These are phyloP conservation scores for Teratosphaeria epicoccoides DNA, from an alignment of 2,329 filamentous ascomycete genomes.

Conservation along the genomic window DNA sequence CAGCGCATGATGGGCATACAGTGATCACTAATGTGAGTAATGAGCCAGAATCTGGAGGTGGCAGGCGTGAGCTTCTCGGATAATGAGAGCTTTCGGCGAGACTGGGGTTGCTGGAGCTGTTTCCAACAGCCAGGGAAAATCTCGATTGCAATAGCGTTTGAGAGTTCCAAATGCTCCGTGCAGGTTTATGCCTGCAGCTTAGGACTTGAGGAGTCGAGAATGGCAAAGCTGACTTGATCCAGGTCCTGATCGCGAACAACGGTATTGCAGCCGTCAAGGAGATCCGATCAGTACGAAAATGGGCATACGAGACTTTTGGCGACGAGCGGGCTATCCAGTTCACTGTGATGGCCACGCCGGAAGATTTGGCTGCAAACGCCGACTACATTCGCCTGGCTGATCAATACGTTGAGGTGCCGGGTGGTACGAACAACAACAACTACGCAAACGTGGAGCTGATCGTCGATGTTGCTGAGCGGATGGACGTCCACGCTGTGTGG, in stretches of 20 bases:
- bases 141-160: neutral
- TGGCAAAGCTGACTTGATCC: constrained; percentile 15
- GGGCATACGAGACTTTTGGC: constrained; percentile 99
- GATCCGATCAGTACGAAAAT: constrained; percentile 98
- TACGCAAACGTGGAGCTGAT: constrained; percentile 99
- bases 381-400: constrained; percentile 99
- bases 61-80: neutral
- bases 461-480: constrained; percentile 95
- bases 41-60: neutral
- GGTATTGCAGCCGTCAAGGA: constrained; percentile 99
- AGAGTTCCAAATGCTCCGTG: neutral
- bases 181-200: neutral
- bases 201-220: neutral
- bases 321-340: constrained; percentile 98
- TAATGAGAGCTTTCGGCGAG: neutral
- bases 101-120: neutral
- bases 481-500: constrained; percentile 98
- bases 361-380: constrained; percentile 93
- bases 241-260: constrained; percentile 99
- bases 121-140: neutral
- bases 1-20: constrained; percentile 80
- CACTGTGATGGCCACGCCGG: constrained; percentile 98
- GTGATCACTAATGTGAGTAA: constrained; percentile 88
- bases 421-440: constrained; percentile 99
- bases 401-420: constrained; percentile 97